phyloP scores from a whole-genome alignment of 2,329 filamentous ascomycete species.

The Chaetomiaceae sp. region DNA sequence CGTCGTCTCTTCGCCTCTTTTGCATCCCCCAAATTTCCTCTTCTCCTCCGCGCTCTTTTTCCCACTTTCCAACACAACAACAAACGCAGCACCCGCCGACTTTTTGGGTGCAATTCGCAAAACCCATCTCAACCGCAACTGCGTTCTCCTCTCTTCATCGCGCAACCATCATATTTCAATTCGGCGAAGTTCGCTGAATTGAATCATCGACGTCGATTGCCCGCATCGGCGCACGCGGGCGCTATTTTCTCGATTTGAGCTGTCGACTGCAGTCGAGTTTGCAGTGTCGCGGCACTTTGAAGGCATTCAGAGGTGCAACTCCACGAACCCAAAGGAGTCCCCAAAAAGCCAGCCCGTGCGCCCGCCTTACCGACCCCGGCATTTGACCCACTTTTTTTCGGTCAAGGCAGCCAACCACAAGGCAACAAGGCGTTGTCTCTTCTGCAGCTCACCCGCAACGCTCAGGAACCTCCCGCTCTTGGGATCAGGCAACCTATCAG shows the following conservation, averaged over 20 bases:
- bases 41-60: constrained; percentile 32
- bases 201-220: constrained; percentile 25
- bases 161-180: constrained; percentile 36
- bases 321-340: constrained; percentile 7
- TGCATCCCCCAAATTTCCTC: constrained; percentile 34
- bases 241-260: constrained; percentile 6
- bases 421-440: neutral
- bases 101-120: constrained; percentile 29
- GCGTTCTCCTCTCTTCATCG: constrained; percentile 27
- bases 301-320: constrained; percentile 24
- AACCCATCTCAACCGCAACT: constrained; percentile 37
- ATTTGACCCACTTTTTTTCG: constrained; percentile 5
- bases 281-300: constrained; percentile 20
- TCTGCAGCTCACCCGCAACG: neutral
- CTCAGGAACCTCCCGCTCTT: neutral
- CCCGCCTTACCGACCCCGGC: constrained; percentile 10
- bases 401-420: constrained; percentile 13
- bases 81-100: constrained; percentile 29
- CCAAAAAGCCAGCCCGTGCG: neutral
- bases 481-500: constrained; percentile 14
- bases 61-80: constrained; percentile 36
- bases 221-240: constrained; percentile 24
- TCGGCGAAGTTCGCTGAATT: constrained; percentile 31
- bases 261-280: constrained; percentile 12
- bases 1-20: constrained; percentile 32